Evolutionary conservation across 1,139 yeast genomes (phyloP).

Genomic region (Protomyces inouyei): DNA sequence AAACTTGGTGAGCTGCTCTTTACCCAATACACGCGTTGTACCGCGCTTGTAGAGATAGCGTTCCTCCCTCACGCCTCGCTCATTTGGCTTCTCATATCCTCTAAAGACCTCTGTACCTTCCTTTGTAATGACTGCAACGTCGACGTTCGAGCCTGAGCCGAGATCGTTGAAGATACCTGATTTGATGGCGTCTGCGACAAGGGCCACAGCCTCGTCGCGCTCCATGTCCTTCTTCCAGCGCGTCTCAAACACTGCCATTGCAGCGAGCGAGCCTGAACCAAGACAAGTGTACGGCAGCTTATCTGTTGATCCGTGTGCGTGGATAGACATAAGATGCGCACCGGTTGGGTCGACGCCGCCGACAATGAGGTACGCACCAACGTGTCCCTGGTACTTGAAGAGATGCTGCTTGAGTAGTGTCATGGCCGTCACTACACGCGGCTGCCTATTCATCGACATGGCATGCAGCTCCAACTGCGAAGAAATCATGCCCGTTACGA

Average conservation of each 20-base stretch:
- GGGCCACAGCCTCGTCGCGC: slow-evolving; percentile 79
- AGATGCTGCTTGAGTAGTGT: slow-evolving; percentile 92
- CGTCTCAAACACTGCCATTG: slow-evolving; percentile 94
- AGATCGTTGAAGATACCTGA: slow-evolving; percentile 99
- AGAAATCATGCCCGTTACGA: slow-evolving; percentile 87
- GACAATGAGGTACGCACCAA: slow-evolving; percentile 93
- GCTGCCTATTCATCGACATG: slow-evolving; percentile 73
- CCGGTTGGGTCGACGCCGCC: slow-evolving; percentile 96
- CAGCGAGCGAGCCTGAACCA: slow-evolving; percentile 98
- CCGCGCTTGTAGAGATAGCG: slow-evolving; percentile 85
- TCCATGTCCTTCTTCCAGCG: slow-evolving; percentile 74
- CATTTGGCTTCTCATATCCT: slow-evolving; percentile 87
- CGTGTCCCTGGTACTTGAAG: slow-evolving; percentile 92
- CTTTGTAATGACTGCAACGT: slow-evolving; percentile 89
- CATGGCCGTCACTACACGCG: slow-evolving; percentile 89
- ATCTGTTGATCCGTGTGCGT: slow-evolving; percentile 97
- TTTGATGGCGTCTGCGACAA: slow-evolving; percentile 89
- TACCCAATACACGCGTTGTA: slow-evolving; percentile 71
- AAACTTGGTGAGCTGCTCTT: slow-evolving; percentile 57
- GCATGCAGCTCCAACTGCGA: slow-evolving; percentile 88
- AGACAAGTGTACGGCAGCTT: slow-evolving; percentile 60
- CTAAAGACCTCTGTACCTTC: slow-evolving; percentile 73
- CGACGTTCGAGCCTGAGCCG: slow-evolving; percentile 97
- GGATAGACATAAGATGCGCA: slow-evolving; percentile 83
- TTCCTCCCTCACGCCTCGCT: slow-evolving; percentile 71